Percentiles rank a stretch among this genome's conserved stretches.
These are phyloP conservation scores for Symmetrospora coprosmae DNA, from an alignment of 768 basidiomycete species.

Conservation along the genomic window DNA sequence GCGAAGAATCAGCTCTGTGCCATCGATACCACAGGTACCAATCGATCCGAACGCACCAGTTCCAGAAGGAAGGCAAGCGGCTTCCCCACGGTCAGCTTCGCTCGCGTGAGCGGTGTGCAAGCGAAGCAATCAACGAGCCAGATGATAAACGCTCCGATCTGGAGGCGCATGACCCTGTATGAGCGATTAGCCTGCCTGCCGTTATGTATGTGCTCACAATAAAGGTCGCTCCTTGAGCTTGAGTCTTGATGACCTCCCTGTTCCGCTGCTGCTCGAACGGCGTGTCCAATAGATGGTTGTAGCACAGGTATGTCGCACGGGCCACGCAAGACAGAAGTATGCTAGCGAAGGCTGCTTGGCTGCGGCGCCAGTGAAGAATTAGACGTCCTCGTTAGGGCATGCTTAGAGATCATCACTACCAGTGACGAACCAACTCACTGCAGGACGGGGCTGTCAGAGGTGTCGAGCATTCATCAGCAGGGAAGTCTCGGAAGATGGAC, in stretches of 20 bases:
- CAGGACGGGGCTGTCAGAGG: constrained; percentile 6
- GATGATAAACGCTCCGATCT: background rate
- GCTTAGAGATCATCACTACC: too few species aligned
- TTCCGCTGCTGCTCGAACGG: constrained; percentile 10
- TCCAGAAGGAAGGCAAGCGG: constrained; percentile 5
- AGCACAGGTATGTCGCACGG: constrained; percentile 5
- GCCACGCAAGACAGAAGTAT: background rate
- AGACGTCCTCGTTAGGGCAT: too few species aligned
- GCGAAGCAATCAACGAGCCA: constrained; percentile 19
- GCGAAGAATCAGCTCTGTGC: background rate
- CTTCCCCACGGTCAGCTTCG: background rate
- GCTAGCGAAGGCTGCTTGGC: constrained; percentile 12
- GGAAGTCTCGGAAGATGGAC: background rate
- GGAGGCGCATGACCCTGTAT: background rate
- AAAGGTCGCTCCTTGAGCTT: background rate
- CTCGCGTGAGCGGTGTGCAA: background rate
- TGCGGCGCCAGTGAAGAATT: background rate
- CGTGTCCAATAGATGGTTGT: background rate
- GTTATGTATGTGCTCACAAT: constrained; percentile 4
- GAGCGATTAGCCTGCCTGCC: background rate
- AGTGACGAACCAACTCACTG: constrained; percentile 1
- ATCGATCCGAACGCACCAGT: background rate
- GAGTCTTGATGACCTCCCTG: background rate
- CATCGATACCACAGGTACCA: background rate
- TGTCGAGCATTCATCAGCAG: too few species aligned